Conservation (phyloP, 306 rosid species). For the Aeschynomene evenia region DNA sequence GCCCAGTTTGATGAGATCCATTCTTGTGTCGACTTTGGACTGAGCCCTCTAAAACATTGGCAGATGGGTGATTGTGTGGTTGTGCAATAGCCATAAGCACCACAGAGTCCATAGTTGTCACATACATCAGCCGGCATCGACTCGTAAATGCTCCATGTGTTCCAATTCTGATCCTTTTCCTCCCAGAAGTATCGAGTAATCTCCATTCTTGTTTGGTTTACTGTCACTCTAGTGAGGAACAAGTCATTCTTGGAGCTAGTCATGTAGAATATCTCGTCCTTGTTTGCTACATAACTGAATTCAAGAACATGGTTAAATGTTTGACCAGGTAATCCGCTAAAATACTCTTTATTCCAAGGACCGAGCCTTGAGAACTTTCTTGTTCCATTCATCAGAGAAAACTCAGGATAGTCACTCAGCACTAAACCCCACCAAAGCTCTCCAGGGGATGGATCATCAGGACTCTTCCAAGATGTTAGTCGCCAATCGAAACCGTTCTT, state of each 20-base stretch:
- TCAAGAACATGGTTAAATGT: neutral
- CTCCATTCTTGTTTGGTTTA: slow-evolving; percentile 19
- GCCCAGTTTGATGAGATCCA: slow-evolving; percentile 7
- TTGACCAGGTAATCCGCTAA: neutral
- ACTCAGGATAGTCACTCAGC: slow-evolving; percentile 8
- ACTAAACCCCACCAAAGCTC: neutral
- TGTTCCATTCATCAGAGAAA: slow-evolving; percentile 15
- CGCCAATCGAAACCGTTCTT: slow-evolving; percentile 22
- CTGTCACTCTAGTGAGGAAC: neutral
- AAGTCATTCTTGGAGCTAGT: neutral
- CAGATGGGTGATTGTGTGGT: neutral
- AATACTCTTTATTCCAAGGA: slow-evolving; percentile 29
- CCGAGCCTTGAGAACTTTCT: neutral
- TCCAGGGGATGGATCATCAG: slow-evolving; percentile 46
- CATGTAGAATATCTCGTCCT: neutral
- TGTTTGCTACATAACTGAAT: neutral
- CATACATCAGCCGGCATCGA: slow-evolving; percentile 18
- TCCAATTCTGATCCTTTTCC: slow-evolving; percentile 6
- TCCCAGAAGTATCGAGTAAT: slow-evolving; percentile 3
- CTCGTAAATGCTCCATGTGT: neutral
- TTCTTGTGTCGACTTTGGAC: neutral
- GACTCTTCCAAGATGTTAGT: slow-evolving; percentile 43
- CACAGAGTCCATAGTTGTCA: slow-evolving; percentile 22
- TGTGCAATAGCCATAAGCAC: slow-evolving; percentile 33
- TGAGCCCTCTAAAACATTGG: slow-evolving; percentile 36